Evolutionary conservation across 2,329 filamentous ascomycete genomes (phyloP).

Genomic region (Xylaria sp.): DNA sequence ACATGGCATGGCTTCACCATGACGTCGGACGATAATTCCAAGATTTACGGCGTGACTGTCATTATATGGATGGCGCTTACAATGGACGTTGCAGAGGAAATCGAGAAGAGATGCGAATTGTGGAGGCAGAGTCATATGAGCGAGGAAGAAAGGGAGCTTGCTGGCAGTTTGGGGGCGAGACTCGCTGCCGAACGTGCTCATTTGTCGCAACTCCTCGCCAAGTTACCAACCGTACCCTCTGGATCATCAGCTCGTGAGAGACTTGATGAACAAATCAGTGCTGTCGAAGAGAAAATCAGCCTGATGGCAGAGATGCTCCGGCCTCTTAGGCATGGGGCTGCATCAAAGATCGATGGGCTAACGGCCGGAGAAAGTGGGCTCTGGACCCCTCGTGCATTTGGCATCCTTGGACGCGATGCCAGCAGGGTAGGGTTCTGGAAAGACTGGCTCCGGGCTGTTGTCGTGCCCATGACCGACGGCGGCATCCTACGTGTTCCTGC

Average conservation of each 20-base stretch:
- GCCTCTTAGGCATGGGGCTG: constrained; percentile 91
- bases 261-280: constrained; percentile 92
- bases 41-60: constrained; percentile 89
- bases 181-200: constrained; percentile 89
- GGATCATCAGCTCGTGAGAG: constrained; percentile 83
- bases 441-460: constrained; percentile 92
- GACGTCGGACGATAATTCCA: constrained; percentile 92
- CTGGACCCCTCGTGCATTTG: constrained; percentile 94
- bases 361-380: constrained; percentile 95
- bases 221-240: constrained; percentile 81
- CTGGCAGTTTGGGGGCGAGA: constrained; percentile 88
- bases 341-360: constrained; percentile 95
- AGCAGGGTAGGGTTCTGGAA: constrained; percentile 95
- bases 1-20: constrained; percentile 99
- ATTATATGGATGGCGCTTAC: constrained; percentile 93
- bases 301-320: constrained; percentile 96
- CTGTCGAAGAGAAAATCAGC: constrained; percentile 95
- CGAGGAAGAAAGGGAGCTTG: constrained; percentile 88
- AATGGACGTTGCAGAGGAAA: constrained; percentile 80
- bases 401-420: constrained; percentile 85
- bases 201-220: constrained; percentile 85
- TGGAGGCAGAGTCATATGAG: constrained; percentile 91
- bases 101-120: constrained; percentile 83
- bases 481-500: constrained; percentile 82
- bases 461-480: constrained; percentile 96